Evolutionary conservation across 2,329 filamentous ascomycete species (phyloP).

Genomic region (Colletotrichum sp.): DNA sequence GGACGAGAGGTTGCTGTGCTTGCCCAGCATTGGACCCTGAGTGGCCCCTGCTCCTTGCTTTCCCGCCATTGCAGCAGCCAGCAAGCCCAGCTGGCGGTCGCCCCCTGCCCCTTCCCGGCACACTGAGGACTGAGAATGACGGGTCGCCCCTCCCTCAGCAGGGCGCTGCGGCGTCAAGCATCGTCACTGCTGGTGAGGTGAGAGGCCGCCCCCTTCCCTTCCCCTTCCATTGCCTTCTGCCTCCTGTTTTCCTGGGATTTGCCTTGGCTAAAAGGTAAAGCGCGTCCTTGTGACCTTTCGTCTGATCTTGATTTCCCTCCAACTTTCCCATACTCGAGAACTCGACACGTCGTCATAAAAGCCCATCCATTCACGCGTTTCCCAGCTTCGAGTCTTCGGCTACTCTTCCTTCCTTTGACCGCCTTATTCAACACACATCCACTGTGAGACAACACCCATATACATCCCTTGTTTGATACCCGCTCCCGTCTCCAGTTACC

Average conservation of each 20-base stretch:
- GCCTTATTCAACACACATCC: not conserved
- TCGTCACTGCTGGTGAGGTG: not conserved
- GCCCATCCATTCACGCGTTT: not conserved
- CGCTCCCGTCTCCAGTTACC: slow-evolving; percentile 10
- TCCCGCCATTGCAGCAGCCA: not conserved
- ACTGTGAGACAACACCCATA: slow-evolving; percentile 4
- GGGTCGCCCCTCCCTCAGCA: slow-evolving; percentile 3
- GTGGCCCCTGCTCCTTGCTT: slow-evolving; percentile 10
- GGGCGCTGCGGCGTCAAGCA: slow-evolving; percentile 2
- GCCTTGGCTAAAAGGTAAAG: slow-evolving; percentile 12
- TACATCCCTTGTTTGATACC: slow-evolving; percentile 14
- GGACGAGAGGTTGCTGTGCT: not conserved
- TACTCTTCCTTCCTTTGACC: not conserved
- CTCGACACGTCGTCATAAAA: slow-evolving; percentile 5
- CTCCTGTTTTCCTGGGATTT: not conserved
- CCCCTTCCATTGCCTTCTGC: not conserved
- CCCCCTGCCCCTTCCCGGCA: not conserved
- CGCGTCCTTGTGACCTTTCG: slow-evolving; percentile 15
- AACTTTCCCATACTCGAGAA: not conserved
- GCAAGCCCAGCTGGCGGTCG: not conserved
- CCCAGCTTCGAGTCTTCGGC: not conserved
- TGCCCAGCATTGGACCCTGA: not conserved
- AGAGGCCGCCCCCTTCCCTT: slow-evolving; percentile 11
- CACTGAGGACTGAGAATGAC: not conserved
- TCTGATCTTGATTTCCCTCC: slow-evolving; percentile 4